These are phyloP conservation scores for Komagataella pseudopastoris DNA, from an alignment of 805 yeast species.

Conservation along the genomic window DNA sequence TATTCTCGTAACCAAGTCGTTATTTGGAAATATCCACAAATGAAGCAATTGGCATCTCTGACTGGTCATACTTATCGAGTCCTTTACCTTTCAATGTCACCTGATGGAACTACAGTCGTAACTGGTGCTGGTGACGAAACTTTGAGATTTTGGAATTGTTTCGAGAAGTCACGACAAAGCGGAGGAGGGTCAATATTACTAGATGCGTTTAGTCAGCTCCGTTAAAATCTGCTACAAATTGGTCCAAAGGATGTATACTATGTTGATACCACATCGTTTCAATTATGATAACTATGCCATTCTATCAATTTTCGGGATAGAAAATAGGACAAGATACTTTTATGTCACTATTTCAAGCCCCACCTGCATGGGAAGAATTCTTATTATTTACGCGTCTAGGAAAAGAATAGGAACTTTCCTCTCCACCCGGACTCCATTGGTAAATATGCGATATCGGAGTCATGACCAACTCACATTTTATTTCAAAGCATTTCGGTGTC, in stretches of 20 bases:
- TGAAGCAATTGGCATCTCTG: conserved; percentile 87
- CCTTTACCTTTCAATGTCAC: conserved; percentile 76
- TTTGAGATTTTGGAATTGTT: conserved; percentile 87
- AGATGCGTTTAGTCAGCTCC: conserved; percentile 63
- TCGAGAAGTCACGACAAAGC: conserved; percentile 56
- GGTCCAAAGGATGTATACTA: background rate
- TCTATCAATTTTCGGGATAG: background rate
- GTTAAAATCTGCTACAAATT: conserved; percentile 21
- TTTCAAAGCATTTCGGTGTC: background rate
- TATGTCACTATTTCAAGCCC: background rate
- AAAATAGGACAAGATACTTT: background rate
- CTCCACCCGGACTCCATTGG: background rate
- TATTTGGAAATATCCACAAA: conserved; percentile 85
- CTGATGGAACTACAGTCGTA: conserved; percentile 93
- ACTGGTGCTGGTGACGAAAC: conserved; percentile 99
- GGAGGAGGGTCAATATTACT: conserved; percentile 49
- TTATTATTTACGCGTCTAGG: background rate
- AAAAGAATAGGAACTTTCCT: background rate
- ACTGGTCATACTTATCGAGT: conserved; percentile 94
- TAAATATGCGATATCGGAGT: background rate
- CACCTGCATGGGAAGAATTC: background rate
- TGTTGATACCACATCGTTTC: background rate
- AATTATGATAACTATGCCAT: background rate
- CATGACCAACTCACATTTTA: background rate
- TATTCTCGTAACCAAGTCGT: conserved; percentile 82